Evolutionary conservation across 2,329 filamentous ascomycete genomes (phyloP), one percentile per base, ranked within the genome.

Genomic region (Alternaria consortialis): DNA sequence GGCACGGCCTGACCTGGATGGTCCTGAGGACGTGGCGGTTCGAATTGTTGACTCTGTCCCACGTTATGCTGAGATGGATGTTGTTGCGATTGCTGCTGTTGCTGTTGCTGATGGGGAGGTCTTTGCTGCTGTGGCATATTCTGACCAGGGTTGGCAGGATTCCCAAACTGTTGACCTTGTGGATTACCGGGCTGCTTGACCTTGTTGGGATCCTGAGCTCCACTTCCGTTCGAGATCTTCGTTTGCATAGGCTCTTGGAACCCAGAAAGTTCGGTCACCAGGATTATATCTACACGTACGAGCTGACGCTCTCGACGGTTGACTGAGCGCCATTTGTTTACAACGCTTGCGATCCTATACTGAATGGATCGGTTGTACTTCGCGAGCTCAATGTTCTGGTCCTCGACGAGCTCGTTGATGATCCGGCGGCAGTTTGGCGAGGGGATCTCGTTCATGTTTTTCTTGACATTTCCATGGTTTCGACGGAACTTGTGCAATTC

Each of bases 301-400:
- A 74, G 64, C 29, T 68, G 53, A 56, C 64, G 63, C 29, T 67
- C 27, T 1, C 25, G 47, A 3, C 62, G 59, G n/a, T 57, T 63
- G 39, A 72, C 43, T 0, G n/a, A 39, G 17, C 62, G 67, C 66
- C 66, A 75, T 25, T 71, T 61, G 17, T 72, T 63, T 2, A 74
- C 58, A 5, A 77, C 61, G n/a, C 66, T 69, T 2, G 69, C 75
- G 32, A 78, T 72, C 2, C 43, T 68, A 62, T 70, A 78, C 17
- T 74, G 63, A 4, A 74, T 53, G 11, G 60, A 67, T 5, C 62
- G 65, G 44, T 73, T 74, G n/a, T 54, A 40, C 23, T 63, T 56
- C 48, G 53, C 63, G 5, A 77, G 70, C 15, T 55, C 51, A 7
- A 61, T 52, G 31, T 71, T 78, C 53, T 77, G 64, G 5, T 72